Evolutionary conservation across 768 basidiomycete genomes (phyloP).

Genomic region (Boletus edulis): DNA sequence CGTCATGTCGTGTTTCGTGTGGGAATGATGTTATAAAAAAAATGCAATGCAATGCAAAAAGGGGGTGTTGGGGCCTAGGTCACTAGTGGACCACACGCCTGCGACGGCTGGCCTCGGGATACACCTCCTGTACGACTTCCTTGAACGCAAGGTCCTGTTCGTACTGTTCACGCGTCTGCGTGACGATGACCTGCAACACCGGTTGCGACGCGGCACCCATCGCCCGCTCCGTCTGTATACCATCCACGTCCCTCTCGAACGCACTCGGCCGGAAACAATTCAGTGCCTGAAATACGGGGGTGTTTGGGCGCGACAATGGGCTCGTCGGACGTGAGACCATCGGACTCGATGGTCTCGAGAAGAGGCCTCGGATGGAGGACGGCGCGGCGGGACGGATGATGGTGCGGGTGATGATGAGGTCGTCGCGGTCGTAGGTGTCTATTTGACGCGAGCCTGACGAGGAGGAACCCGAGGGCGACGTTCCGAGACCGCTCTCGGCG

Average conservation of each 20-base stretch:
- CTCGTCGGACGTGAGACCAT: conserved; percentile 26
- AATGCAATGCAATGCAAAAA: not conserved
- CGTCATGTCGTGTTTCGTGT: not conserved
- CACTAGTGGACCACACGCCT: conserved; percentile 9
- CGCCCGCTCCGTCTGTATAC: conserved; percentile 22
- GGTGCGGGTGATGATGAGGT: conserved; percentile 35
- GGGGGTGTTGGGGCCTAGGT: no score
- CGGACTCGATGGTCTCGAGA: conserved; percentile 33
- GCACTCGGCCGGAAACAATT: conserved; percentile 35
- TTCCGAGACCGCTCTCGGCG: conserved; percentile 6
- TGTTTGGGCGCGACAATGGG: conserved; percentile 22
- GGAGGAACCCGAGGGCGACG: conserved; percentile 5
- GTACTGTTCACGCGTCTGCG: conserved; percentile 32
- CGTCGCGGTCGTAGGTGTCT: conserved; percentile 29
- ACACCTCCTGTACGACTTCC: conserved; percentile 26
- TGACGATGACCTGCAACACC: conserved; percentile 33
- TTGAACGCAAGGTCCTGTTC: conserved; percentile 34
- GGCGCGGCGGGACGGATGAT: conserved; percentile 35
- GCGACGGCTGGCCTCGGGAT: conserved; percentile 25
- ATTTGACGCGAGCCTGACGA: conserved; percentile 16
- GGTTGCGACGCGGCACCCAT: conserved; percentile 11
- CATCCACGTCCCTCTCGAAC: conserved; percentile 33
- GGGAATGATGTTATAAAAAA: not conserved
- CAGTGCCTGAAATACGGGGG: conserved; percentile 23
- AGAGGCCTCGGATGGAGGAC: conserved; percentile 19